Evolutionary conservation across 1,284 basidiomycete species (phyloP), one percentile per base, ranked within the genome.

Genomic region (Trichosporon coremiiforme): DNA sequence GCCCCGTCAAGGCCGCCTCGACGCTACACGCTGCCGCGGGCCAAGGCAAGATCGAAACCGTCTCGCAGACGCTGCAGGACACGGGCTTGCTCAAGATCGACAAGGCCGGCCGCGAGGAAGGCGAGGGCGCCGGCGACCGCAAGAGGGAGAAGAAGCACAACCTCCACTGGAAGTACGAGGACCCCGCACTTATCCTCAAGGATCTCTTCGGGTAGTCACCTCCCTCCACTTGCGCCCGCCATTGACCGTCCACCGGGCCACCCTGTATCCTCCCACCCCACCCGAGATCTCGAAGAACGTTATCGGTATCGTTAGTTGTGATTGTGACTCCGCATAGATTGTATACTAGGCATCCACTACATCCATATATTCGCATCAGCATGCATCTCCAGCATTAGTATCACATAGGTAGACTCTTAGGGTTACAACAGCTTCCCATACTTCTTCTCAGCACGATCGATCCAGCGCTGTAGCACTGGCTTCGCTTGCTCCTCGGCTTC

Each of bases 111-210:
- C 73, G 76, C 66, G 74, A 73, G 9, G 77, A 72, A 2, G 75
- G 73, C 20, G 75, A 70, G 0, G 76, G 75, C 25, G 25, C 25
- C 25, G 67, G 29, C 22, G 75, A 74, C 29, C 79, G 77, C 68
- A 81, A 82, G 72, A 63, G 68, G 13, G 78, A 77, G 33, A 80
- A 77, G 70, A 82, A 80, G 67, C 81, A 82, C 73, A 81, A 75
- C 66, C 68, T 79, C 45, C 82, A 84, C 75, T 84, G 83, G 83
- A 81, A 80, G 69, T 84, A 84, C 73, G 82, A 83, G 66, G 83
- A 84, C 77, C 83, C 83, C 41, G 82, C 82, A 17, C 64, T 82
- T 4, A 79, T 83, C 50, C 74, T 84, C 55, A 79, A 77, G 66
- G 82, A 83, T 67, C 69, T 84, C 7, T 70, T 84, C 36, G 83